Evolutionary conservation across 331 rosid genomes (phyloP).

Genomic region (Telfairia occidentalis): DNA sequence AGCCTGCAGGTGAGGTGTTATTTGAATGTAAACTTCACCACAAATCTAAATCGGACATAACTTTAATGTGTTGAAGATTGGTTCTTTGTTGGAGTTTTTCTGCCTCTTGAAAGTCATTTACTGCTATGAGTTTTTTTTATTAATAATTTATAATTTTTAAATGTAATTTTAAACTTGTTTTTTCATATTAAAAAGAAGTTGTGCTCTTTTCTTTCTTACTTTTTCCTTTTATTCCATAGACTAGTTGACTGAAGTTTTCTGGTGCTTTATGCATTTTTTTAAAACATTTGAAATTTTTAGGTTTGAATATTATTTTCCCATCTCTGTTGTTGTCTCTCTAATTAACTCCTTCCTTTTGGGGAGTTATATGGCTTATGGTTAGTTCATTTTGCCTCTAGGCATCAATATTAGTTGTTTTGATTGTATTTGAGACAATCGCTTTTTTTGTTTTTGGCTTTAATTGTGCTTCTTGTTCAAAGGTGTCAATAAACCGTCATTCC

Average conservation of each 20-base stretch:
- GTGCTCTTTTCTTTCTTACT: background rate
- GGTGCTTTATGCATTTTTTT: background rate
- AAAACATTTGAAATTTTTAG: background rate
- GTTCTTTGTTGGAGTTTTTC: background rate
- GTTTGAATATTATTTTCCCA: background rate
- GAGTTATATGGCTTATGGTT: background rate
- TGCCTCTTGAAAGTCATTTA: background rate
- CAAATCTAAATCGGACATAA: background rate
- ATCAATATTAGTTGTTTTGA: background rate
- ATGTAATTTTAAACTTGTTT: background rate
- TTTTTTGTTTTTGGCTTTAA: background rate
- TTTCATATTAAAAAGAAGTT: background rate
- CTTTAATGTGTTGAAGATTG: background rate
- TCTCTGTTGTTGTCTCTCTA: background rate
- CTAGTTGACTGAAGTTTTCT: background rate
- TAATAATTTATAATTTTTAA: background rate
- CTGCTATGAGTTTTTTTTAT: background rate
- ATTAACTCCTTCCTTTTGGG: background rate
- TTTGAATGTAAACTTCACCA: background rate
- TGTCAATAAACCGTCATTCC: background rate
- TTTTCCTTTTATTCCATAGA: background rate
- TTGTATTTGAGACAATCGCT: background rate
- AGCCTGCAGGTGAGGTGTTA: constrained; percentile 66
- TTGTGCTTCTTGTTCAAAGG: background rate
- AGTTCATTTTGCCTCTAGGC: background rate